A percentile compares a stretch with the other conserved stretches of the same genome.
phyloP scores from a whole-genome alignment of 2,329 filamentous ascomycete genomes.

The Epichloe uncinata region DNA sequence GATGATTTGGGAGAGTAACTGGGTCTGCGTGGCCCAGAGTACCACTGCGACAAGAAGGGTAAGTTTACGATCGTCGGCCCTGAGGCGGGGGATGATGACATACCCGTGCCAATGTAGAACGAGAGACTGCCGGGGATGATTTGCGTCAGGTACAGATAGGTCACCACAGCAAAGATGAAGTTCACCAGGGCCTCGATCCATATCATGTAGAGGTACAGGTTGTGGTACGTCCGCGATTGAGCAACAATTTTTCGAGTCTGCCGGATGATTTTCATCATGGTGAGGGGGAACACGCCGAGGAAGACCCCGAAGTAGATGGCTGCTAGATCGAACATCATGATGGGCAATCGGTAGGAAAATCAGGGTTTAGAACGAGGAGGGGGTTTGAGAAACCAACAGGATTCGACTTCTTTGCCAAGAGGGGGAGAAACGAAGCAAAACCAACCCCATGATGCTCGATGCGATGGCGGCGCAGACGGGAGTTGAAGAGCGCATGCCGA shows the following conservation, averaged over 20 bases:
- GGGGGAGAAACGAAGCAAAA: too few relatives aligned
- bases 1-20: conserved; percentile 30
- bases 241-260: conserved; percentile 12
- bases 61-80: not conserved
- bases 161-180: conserved; percentile 14
- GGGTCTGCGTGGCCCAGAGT: conserved; percentile 18
- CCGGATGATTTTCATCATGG: conserved; percentile 11
- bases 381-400: too few relatives aligned
- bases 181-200: conserved; percentile 15
- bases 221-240: conserved; percentile 8
- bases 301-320: conserved; percentile 15
- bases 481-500: too few relatives aligned
- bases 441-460: too few relatives aligned
- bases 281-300: conserved; percentile 14
- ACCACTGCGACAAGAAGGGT: not conserved
- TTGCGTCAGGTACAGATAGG: conserved; percentile 13
- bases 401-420: too few relatives aligned
- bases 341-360: not conserved
- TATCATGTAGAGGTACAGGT: conserved; percentile 16
- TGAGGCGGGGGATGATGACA: not conserved
- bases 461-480: too few relatives aligned
- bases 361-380: not conserved
- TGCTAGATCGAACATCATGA: conserved; percentile 10
- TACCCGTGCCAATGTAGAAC: conserved; percentile 7
- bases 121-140: conserved; percentile 7